Percentiles rank a stretch among this genome's conserved stretches.
Evolutionary conservation across 2,329 filamentous ascomycete genomes (phyloP).

Genomic region (Ceratocystis destructans): DNA sequence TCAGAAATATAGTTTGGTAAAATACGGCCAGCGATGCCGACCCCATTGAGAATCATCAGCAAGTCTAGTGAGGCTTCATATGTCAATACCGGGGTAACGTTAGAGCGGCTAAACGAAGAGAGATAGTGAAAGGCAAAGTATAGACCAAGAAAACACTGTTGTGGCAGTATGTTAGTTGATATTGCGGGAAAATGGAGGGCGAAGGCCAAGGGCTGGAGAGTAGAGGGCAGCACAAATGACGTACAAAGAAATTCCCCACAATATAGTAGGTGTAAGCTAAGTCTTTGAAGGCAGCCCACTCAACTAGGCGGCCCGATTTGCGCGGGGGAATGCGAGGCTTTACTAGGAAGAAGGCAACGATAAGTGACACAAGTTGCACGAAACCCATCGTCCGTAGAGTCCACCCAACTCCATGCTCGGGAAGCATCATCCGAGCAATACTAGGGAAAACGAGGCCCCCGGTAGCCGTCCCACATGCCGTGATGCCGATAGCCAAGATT

Average conservation of each 20-base stretch:
- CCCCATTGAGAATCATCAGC: slow-evolving; percentile 50
- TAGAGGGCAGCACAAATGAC: neutral
- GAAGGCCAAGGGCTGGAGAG: neutral
- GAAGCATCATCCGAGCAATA: slow-evolving; percentile 21
- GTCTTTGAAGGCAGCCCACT: slow-evolving; percentile 35
- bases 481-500: slow-evolving; percentile 47
- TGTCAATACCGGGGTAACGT: slow-evolving; percentile 28
- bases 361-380: slow-evolving; percentile 36
- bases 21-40: slow-evolving; percentile 44
- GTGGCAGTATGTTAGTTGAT: neutral
- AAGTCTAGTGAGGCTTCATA: slow-evolving; percentile 44
- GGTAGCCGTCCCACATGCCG: slow-evolving; percentile 45
- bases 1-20: slow-evolving; percentile 47
- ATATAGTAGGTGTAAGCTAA: slow-evolving; percentile 32
- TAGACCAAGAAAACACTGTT: slow-evolving; percentile 35
- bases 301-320: slow-evolving; percentile 31
- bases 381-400: slow-evolving; percentile 47
- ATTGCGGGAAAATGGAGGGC: neutral
- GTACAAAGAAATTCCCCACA: slow-evolving; percentile 25
- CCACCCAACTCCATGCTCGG: slow-evolving; percentile 29
- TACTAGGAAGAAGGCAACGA: slow-evolving; percentile 29
- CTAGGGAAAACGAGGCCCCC: slow-evolving; percentile 45
- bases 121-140: slow-evolving; percentile 50
- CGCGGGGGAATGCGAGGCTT: slow-evolving; percentile 32
- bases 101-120: slow-evolving; percentile 34